phyloP scores from a whole-genome alignment of 768 basidiomycete species.

The Roridomyces roridus region DNA sequence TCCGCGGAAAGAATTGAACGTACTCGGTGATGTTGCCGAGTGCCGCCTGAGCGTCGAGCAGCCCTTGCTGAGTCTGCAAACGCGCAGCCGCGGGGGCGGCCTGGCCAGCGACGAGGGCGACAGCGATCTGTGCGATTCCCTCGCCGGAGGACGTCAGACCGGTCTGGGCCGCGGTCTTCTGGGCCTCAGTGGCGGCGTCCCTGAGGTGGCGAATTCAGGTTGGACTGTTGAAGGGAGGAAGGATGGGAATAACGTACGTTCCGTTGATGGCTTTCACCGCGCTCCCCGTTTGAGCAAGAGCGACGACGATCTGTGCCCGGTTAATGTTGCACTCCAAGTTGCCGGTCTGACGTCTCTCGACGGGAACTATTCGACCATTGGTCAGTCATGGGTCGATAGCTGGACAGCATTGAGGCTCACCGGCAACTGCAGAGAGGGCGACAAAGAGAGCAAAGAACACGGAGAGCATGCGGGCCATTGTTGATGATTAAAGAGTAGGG shows the following conservation, averaged over 20 bases:
- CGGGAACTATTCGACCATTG: slow-evolving; percentile 9
- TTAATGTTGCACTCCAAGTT: slow-evolving; percentile 28
- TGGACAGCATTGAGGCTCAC: no score
- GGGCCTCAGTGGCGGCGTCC: slow-evolving; percentile 21
- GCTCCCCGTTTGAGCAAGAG: slow-evolving; percentile 27
- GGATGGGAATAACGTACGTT: slow-evolving; percentile 8
- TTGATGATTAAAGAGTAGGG: not conserved
- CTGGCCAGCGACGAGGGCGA: slow-evolving; percentile 28
- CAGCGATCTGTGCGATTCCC: slow-evolving; percentile 28
- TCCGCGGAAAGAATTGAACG: not conserved
- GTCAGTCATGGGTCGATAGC: no score
- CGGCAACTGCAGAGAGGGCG: slow-evolving; percentile 15
- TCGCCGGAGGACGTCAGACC: slow-evolving; percentile 24
- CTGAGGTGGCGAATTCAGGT: slow-evolving; percentile 1
- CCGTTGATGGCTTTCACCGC: slow-evolving; percentile 29
- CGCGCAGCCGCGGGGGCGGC: slow-evolving; percentile 28
- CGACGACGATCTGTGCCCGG: slow-evolving; percentile 30
- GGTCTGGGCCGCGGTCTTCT: slow-evolving; percentile 20
- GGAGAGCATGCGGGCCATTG: slow-evolving; percentile 30
- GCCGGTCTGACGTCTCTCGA: slow-evolving; percentile 4
- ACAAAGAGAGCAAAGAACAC: slow-evolving; percentile 19
- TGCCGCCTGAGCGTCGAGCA: slow-evolving; percentile 25
- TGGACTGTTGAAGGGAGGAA: not conserved
- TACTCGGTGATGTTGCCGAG: slow-evolving; percentile 23
- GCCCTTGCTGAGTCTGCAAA: slow-evolving; percentile 21